Conservation (phyloP, 2,329 filamentous ascomycete species). For the Fusarium solani-melongenae region DNA sequence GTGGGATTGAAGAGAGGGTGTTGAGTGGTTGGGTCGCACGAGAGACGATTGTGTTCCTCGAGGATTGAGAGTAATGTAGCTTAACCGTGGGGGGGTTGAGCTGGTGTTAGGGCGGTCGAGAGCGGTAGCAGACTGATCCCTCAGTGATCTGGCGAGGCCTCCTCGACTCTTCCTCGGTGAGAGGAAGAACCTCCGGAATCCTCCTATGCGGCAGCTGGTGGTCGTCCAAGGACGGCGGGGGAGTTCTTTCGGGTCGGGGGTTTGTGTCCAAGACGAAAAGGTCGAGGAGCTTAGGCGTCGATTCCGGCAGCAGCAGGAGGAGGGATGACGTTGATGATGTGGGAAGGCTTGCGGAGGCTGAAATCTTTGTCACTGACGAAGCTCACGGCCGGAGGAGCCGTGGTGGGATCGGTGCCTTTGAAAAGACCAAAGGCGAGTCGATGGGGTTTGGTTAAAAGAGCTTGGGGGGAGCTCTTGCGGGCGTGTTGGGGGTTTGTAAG, state of each 20-base stretch:
- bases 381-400: slow-evolving; percentile 72
- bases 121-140: slow-evolving; percentile 92
- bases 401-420: slow-evolving; percentile 71
- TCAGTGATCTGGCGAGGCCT: slow-evolving; percentile 93
- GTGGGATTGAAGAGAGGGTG: slow-evolving; percentile 25
- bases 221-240: slow-evolving; percentile 68
- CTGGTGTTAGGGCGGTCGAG: slow-evolving; percentile 91
- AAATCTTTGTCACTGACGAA: slow-evolving; percentile 77
- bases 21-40: neutral
- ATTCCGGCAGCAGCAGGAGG: slow-evolving; percentile 64
- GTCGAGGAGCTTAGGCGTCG: slow-evolving; percentile 61
- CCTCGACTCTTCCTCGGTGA: slow-evolving; percentile 98
- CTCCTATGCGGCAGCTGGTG: slow-evolving; percentile 99
- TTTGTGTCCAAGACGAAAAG: slow-evolving; percentile 60
- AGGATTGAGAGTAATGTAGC: slow-evolving; percentile 16
- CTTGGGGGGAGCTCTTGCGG: neutral
- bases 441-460: slow-evolving; percentile 7
- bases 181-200: slow-evolving; percentile 98
- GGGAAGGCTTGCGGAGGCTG: slow-evolving; percentile 71
- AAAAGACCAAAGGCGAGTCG: slow-evolving; percentile 71
- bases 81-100: slow-evolving; percentile 44
- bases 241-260: slow-evolving; percentile 58
- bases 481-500: neutral
- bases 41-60: neutral
- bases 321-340: slow-evolving; percentile 74